Evolutionary conservation across 148 eudicot genomes (phyloP).

Genomic region (Salicornia ramosissima): DNA sequence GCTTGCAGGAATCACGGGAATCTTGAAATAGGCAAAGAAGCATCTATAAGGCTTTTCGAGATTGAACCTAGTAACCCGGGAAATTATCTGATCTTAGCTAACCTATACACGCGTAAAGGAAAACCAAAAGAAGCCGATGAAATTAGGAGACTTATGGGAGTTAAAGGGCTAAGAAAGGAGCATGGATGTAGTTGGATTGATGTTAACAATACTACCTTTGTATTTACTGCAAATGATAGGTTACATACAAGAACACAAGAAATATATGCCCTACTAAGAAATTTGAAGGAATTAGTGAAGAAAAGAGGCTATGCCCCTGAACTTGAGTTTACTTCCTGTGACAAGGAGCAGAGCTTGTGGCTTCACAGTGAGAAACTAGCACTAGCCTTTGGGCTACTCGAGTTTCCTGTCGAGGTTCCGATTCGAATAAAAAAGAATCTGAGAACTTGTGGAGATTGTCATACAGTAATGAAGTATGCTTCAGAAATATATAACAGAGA

Average conservation of each 20-base stretch:
- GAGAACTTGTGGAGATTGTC: slow-evolving; percentile 42
- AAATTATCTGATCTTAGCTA: slow-evolving; percentile 46
- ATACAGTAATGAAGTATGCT: slow-evolving; percentile 41
- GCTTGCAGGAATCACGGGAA: slow-evolving; percentile 46
- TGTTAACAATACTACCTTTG: slow-evolving; percentile 35
- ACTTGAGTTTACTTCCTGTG: slow-evolving; percentile 27
- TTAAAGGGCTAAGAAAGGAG: slow-evolving; percentile 38
- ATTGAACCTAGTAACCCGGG: slow-evolving; percentile 41
- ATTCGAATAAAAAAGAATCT: slow-evolving; percentile 42
- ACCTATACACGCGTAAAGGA: slow-evolving; percentile 38
- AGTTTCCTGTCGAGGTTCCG: slow-evolving; percentile 29
- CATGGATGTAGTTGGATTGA: slow-evolving; percentile 63
- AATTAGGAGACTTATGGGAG: slow-evolving; percentile 44
- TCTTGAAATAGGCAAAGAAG: slow-evolving; percentile 39
- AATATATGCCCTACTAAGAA: slow-evolving; percentile 33
- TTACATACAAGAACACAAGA: slow-evolving; percentile 34
- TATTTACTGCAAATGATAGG: slow-evolving; percentile 40
- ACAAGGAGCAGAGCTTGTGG: slow-evolving; percentile 44
- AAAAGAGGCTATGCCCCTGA: slow-evolving; percentile 38
- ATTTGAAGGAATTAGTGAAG: slow-evolving; percentile 34
- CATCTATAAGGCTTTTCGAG: slow-evolving; percentile 30
- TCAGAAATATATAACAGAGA: slow-evolving; percentile 34
- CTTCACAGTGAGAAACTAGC: slow-evolving; percentile 46
- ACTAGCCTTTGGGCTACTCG: slow-evolving; percentile 40
- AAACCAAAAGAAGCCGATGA: slow-evolving; percentile 40